phyloP scores from a whole-genome alignment of 169 alveolate species.

The Eimeria tenella region DNA sequence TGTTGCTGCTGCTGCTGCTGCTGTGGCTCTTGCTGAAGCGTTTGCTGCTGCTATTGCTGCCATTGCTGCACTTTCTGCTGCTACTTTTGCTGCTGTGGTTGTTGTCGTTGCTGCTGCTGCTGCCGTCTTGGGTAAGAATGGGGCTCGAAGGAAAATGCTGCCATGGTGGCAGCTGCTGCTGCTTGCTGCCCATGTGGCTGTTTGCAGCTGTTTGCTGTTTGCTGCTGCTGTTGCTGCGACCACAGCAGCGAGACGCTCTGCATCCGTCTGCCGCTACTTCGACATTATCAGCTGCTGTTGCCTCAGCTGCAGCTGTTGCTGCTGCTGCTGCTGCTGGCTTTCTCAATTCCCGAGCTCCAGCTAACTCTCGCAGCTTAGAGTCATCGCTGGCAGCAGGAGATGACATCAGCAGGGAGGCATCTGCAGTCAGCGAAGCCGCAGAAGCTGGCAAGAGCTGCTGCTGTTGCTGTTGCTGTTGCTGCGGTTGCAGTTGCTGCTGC shows the following conservation, averaged over 20 bases:
- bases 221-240: too few relatives aligned
- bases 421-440: not conserved
- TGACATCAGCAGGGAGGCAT: not conserved
- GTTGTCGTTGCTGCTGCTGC: conserved; percentile 14
- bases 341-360: not conserved
- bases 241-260: too few relatives aligned
- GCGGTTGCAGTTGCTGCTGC: not conserved
- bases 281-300: not conserved
- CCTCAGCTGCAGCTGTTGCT: conserved; percentile 23
- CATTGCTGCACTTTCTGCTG: not conserved
- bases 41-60: conserved; percentile 7
- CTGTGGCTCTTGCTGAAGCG: not conserved
- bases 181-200: too few relatives aligned
- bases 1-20: conserved; percentile 33
- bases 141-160: not conserved
- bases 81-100: conserved; percentile 2
- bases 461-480: conserved; percentile 33
- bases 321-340: conserved; percentile 7
- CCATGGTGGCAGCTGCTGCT: too few relatives aligned
- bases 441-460: not conserved
- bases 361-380: not conserved
- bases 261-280: too few relatives aligned
- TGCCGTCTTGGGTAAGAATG: not conserved
- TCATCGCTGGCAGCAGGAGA: not conserved
- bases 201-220: too few relatives aligned